phyloP scores from a whole-genome alignment of 768 basidiomycete species.

The Paxillus rubicundulus region DNA sequence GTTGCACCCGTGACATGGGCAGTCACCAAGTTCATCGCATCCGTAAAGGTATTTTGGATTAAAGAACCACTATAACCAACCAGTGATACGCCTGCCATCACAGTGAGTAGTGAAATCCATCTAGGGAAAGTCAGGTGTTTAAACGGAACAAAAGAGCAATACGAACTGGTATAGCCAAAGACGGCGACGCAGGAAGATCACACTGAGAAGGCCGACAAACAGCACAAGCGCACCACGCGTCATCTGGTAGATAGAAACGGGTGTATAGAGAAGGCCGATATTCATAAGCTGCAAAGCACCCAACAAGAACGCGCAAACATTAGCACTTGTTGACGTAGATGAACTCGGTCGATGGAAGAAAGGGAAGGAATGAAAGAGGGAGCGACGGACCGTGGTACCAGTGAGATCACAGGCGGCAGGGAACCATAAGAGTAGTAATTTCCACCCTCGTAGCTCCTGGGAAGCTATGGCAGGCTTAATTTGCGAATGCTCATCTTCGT shows the following conservation, averaged over 20 bases:
- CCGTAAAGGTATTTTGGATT: conserved; percentile 68
- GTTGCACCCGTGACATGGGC: conserved; percentile 29
- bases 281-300: conserved; percentile 71
- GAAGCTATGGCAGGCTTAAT: conserved; percentile 32
- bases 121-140: conserved; percentile 35
- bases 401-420: conserved; percentile 89
- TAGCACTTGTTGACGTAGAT: conserved; percentile 12
- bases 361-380: conserved; percentile 12
- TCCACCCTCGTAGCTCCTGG: conserved; percentile 62
- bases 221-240: conserved; percentile 89
- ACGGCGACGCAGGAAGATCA: conserved; percentile 83
- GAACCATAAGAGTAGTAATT: conserved; percentile 76
- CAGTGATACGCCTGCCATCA: conserved; percentile 79
- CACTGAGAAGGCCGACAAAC: conserved; percentile 89
- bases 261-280: conserved; percentile 90
- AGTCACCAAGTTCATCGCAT: conserved; percentile 30
- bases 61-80: conserved; percentile 91
- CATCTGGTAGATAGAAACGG: conserved; percentile 98
- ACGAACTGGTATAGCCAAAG: conserved; percentile 84
- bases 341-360: conserved; percentile 7
- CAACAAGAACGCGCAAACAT: conserved; percentile 15
- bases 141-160: conserved; percentile 4
- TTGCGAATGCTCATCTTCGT: conserved; percentile 39
- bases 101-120: conserved; percentile 88
- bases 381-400: conserved; percentile 74